phyloP scores from a whole-genome alignment of 2,329 filamentous ascomycete species.

The Fusarium secorum region DNA sequence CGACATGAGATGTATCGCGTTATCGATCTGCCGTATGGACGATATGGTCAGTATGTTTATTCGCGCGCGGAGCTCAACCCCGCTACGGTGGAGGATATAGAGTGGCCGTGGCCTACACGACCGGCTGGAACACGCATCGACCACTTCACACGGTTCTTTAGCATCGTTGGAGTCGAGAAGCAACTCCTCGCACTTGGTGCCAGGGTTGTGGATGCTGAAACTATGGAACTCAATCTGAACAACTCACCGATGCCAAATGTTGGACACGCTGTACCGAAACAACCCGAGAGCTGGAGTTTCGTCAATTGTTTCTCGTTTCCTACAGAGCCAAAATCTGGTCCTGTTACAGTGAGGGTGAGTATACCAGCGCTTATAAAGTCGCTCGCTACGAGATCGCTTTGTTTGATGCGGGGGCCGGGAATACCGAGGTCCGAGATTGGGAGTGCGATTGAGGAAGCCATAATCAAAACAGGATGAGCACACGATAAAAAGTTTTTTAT shows the following conservation, averaged over 20 bases:
- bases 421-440: slow-evolving; percentile 39
- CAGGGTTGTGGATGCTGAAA: slow-evolving; percentile 34
- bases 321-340: slow-evolving; percentile 12
- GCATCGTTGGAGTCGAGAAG: slow-evolving; percentile 38
- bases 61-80: slow-evolving; percentile 33
- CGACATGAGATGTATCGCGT: slow-evolving; percentile 35
- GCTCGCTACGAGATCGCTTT: slow-evolving; percentile 29
- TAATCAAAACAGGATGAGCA: slow-evolving; percentile 15
- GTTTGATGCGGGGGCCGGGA: slow-evolving; percentile 39
- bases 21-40: slow-evolving; percentile 39
- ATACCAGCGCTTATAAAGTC: slow-evolving; percentile 26
- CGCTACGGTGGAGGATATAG: slow-evolving; percentile 18
- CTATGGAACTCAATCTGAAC: slow-evolving; percentile 34
- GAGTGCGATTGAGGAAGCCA: slow-evolving; percentile 38
- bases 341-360: slow-evolving; percentile 30
- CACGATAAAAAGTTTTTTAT: background rate
- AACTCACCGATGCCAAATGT: slow-evolving; percentile 11
- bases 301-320: slow-evolving; percentile 40
- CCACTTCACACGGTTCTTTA: slow-evolving; percentile 28
- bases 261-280: slow-evolving; percentile 1
- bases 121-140: slow-evolving; percentile 12
- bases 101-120: slow-evolving; percentile 31
- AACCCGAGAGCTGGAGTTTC: slow-evolving; percentile 42
- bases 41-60: slow-evolving; percentile 38
- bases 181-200: slow-evolving; percentile 39